Conservation (phyloP, 805 yeast genomes). For the Metschnikowia baotianmanensis region DNA sequence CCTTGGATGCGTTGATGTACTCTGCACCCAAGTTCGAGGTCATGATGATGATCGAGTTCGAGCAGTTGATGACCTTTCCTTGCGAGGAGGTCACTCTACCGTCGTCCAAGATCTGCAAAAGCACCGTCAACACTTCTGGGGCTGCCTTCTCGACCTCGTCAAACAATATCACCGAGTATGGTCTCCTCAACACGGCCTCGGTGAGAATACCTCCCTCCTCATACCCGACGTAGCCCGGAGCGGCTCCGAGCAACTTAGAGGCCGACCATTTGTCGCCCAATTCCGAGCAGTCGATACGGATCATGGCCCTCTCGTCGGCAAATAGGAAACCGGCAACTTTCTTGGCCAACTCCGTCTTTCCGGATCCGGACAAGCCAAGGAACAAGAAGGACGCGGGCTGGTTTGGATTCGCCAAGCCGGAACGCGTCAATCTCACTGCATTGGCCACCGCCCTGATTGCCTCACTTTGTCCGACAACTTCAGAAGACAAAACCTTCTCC, state of each 20-base stretch:
- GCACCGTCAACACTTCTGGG: constrained; percentile 91
- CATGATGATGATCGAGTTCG: constrained; percentile 91
- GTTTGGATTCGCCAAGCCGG: constrained; percentile 93
- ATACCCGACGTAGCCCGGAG: constrained; percentile 93
- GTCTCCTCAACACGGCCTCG: constrained; percentile 84
- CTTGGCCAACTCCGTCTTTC: constrained; percentile 97
- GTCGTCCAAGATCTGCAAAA: constrained; percentile 91
- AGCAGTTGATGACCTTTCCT: constrained; percentile 90
- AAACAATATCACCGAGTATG: constrained; percentile 92
- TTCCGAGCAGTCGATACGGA: constrained; percentile 97
- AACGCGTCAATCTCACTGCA: constrained; percentile 87
- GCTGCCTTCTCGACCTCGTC: constrained; percentile 99
- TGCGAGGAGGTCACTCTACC: constrained; percentile 94
- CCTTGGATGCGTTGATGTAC: constrained; percentile 65
- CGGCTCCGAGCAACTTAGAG: constrained; percentile 92
- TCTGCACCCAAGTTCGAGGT: constrained; percentile 97
- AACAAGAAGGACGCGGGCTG: constrained; percentile 96
- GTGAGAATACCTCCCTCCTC: constrained; percentile 98
- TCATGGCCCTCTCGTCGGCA: constrained; percentile 95
- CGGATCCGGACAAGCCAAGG: constrained; percentile 94
- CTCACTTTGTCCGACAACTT: constrained; percentile 92
- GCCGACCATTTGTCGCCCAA: constrained; percentile 93
- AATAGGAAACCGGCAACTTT: constrained; percentile 94
- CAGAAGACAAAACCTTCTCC: constrained; percentile 80
- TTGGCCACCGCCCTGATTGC: constrained; percentile 96